Evolutionary conservation across 768 basidiomycete genomes (phyloP), one percentile per base, ranked within the genome.

Genomic region (Suillus ampliporus): DNA sequence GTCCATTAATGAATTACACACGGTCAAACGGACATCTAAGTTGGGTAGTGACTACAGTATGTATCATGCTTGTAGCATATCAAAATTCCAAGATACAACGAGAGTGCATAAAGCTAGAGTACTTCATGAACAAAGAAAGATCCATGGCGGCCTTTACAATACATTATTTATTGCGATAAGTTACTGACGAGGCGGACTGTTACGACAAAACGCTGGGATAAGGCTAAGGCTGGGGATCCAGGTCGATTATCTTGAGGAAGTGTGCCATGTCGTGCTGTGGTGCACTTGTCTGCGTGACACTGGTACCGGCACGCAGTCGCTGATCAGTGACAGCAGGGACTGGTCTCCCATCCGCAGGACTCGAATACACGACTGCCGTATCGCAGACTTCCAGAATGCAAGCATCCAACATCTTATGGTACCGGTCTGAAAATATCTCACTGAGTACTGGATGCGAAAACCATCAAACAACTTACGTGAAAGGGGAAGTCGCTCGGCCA

Each of bases 401-500:
- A 40, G 59, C 7, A 35, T 69, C 68, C 50, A 71, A 38, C 70
- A 71, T 72, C 61, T 65, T 67, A 9, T 62, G 64, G 61, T 71
- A 71, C 11, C 71, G 65, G 56, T 62, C 70, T 71, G 47, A 28
- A 58, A n/a, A 34, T 26, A 38, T 23, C 50, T 19, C 7, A 28
- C 41, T 37, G 46, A 34, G 21, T 28, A 15, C 35, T 54, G 31
- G 43, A 62, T 53, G n/a, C n/a, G n/a, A 35, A 38, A 9, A 31
- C 17, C 9, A 46, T 28, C 28, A 46, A 56, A 52, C 7, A 9
- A 75, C 80, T 65, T 63, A 81, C 82, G 81, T 4, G 89, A 87
- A 60, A 92, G 77, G 28, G 90, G 89, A 46, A 90, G 81, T 19
- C 86, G 84, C 67, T 88, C 84, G 0, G 89, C 89, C 64, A 91